Base-by-base conservation (phyloP, 345 rosid species). In the Citrus trifoliata region DNA sequence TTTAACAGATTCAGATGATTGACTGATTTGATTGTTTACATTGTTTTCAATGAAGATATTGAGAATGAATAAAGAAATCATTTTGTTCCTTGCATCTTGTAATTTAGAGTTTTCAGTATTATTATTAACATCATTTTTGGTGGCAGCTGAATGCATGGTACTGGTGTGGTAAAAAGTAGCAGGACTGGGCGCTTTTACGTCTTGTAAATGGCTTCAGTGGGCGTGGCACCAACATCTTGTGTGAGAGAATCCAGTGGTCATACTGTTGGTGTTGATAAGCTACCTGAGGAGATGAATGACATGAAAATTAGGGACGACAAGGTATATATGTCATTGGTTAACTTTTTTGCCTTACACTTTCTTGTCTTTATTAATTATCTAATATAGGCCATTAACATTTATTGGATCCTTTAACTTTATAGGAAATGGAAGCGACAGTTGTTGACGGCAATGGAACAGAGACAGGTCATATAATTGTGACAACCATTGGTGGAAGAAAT, bases 401-500 rank as follows among this genome's bases (percentile, higher is more conserved):
- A 71, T 28, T 40, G 24, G 30, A 71, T 40, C 18, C 38, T 66
- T 58, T 71, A n/a, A 76, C 63, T 82, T 83, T 83, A 28, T 83
- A 96, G 99, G 99, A 96, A 88, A 88, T 91, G 92, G 99, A 96
- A 87, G 97, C 97, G 10, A 87, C 91, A 0, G 88, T 96, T 22
- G 93, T 96, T 62, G 92, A 96, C 75, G 97, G 97, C 19, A 93
- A 91, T 80, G 90, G 97, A 25, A 90, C 99, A 4, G 99, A 96
- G 89, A 87, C 96, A 7, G 98, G 99, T 14, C 98, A 94, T 83
- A 92, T 96, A 21, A 96, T 94, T 69, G 99, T 96, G 65, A 94
- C 99, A 56, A 94, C 98, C 33, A 96, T 93, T 76, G 99, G 99
- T 77, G 99, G 99, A 65, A 88, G 91, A 88, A 93, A 96, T 79